A percentile compares a stretch with the other conserved stretches of the same genome.
Evolutionary conservation across 345 rosid species (phyloP).

Genomic region (Lumnitzera littorea): DNA sequence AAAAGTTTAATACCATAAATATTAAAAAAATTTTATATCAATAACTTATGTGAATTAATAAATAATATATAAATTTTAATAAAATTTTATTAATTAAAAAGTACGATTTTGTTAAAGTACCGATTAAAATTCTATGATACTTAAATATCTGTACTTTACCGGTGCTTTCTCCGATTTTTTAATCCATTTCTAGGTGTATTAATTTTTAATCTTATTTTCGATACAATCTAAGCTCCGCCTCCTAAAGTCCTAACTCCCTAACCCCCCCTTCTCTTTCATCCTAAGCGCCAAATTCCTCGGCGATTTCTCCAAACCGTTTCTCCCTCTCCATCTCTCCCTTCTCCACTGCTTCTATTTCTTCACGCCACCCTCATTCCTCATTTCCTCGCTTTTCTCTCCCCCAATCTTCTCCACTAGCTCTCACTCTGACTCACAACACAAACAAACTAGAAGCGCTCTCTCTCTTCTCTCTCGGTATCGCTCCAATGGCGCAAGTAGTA

Average conservation of each 20-base stretch:
- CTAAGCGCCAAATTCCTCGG: constrained; percentile 38
- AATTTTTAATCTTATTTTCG: constrained; percentile 21
- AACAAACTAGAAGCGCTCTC: not conserved
- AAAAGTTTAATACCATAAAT: too few relatives aligned
- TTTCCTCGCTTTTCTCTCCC: not conserved
- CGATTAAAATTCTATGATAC: too few relatives aligned
- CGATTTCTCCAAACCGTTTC: constrained; percentile 38
- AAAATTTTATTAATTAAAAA: too few relatives aligned
- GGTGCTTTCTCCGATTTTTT: not conserved
- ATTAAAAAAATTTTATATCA: too few relatives aligned
- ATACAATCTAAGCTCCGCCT: constrained; percentile 43
- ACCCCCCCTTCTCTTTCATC: not conserved
- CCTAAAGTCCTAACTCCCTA: not conserved
- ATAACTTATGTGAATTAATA: too few relatives aligned
- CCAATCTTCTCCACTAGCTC: not conserved
- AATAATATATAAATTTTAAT: too few relatives aligned
- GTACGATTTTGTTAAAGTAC: too few relatives aligned
- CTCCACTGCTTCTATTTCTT: not conserved
- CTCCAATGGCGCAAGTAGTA: constrained; percentile 69
- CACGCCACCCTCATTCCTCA: constrained; percentile 5
- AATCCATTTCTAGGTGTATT: too few relatives aligned
- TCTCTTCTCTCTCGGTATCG: not conserved
- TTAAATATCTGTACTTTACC: too few relatives aligned
- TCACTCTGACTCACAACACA: not conserved
- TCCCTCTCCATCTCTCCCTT: not conserved